Conservation (phyloP, 306 rosid genomes). For the Gleditsia sinensis region DNA sequence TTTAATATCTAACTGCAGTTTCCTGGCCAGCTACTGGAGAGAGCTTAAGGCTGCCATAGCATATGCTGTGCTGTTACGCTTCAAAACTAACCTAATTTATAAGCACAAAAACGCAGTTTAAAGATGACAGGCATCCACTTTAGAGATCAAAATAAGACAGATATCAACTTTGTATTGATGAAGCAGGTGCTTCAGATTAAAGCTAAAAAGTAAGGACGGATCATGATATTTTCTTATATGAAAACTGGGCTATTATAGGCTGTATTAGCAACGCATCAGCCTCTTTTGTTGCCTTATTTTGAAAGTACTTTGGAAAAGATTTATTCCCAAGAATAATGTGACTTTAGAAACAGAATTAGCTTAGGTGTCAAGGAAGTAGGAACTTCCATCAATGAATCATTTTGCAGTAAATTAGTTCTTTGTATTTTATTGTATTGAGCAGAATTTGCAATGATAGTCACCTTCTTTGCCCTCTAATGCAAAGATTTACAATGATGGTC, state of each 20-base stretch:
- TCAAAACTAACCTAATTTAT: neutral
- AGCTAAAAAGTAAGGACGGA: neutral
- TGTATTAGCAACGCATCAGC: neutral
- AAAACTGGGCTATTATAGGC: neutral
- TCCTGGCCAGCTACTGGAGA: neutral
- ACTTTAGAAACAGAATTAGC: slow-evolving; percentile 3
- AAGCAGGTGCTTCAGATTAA: slow-evolving; percentile 11
- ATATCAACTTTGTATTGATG: slow-evolving; percentile 1
- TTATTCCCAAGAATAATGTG: slow-evolving; percentile 13
- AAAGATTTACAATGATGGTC: slow-evolving; percentile 27
- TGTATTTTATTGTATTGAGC: neutral
- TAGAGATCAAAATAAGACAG: slow-evolving; percentile 10
- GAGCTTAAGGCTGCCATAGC: slow-evolving; percentile 29
- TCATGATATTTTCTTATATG: neutral
- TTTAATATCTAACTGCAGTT: slow-evolving; percentile 1
- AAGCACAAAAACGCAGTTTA: slow-evolving; percentile 3
- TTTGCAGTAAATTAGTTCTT: slow-evolving; percentile 12
- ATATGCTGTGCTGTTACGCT: neutral
- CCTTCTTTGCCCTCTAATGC: neutral
- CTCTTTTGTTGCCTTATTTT: neutral
- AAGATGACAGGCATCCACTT: neutral
- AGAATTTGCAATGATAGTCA: too few species aligned
- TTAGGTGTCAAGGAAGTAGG: neutral
- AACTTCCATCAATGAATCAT: neutral
- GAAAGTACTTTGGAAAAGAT: neutral